Evolutionary conservation across 495 filamentous ascomycete species (phyloP), one percentile per base, ranked within the genome.

Genomic region (Hypoxylon lenormandii): DNA sequence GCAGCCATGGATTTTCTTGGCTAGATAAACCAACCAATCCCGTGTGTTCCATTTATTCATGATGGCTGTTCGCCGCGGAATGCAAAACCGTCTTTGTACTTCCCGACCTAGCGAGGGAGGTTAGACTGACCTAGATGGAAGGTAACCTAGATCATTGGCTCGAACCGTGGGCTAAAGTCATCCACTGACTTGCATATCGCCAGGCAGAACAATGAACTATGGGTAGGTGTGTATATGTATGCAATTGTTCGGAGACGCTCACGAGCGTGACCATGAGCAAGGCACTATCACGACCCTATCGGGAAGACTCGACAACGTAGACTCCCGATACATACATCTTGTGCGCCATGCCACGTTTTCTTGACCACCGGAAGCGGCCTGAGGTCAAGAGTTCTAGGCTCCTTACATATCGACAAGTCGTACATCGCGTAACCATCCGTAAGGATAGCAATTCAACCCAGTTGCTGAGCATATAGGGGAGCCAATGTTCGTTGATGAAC

Each of bases 81-180:
- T 54, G 55, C 49, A 56, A 64, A 70, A 60, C 45, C 19, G 38
- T 70, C 33, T 12, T 50, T 50, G 62, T 62, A 56, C 56, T 47
- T 64, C 68, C 56, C 55, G 49, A 33, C 30, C 30, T 33, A 33
- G 30, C 30, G 6, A 33, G 6, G 30, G 30, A 70, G 36, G 42
- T 45, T 28, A 70, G 55, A 58, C 68, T 72, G 52, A 59, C 57
- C 64, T 72, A 66, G 64, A 63, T 66, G 64, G 59, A 64, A 66
- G 53, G 58, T 63, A 59, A 52, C 68, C 43, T 62, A 28, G 37
- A 56, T 42, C 26, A 61, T 59, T 71, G 63, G 63, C 36, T 57
- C 12, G 51, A 57, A 19, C 49, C 37, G 22, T 22, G 65, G 42
- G 50, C 46, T 37, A 58, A 38, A 58, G 38, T 43, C 48, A 54